Evolutionary conservation across 306 rosid genomes (phyloP).

Genomic region (Fagus sylvatica): DNA sequence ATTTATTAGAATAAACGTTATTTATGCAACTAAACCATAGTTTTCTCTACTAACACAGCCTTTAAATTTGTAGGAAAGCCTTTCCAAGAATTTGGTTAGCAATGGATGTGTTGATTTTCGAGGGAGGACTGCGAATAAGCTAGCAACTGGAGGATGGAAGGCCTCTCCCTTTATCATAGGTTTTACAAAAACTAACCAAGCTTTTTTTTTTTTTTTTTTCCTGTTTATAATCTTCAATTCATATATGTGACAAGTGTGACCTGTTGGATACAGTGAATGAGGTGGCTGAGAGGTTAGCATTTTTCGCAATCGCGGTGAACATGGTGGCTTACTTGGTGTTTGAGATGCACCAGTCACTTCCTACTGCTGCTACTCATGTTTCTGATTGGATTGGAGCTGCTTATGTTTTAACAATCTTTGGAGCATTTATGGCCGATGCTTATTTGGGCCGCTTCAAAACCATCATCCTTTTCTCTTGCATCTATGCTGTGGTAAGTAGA

Average conservation of each 20-base stretch:
- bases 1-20: background rate
- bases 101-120: constrained; percentile 44
- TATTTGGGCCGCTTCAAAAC: constrained; percentile 63
- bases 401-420: constrained; percentile 45
- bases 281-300: constrained; percentile 59
- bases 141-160: constrained; percentile 60
- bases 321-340: constrained; percentile 46
- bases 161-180: constrained; percentile 63
- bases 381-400: constrained; percentile 67
- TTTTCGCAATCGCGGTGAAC: constrained; percentile 52
- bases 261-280: constrained; percentile 39
- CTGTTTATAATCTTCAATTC: background rate
- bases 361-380: constrained; percentile 51
- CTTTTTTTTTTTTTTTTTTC: background rate
- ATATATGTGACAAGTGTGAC: background rate
- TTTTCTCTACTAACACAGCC: background rate
- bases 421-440: constrained; percentile 65
- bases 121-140: constrained; percentile 49
- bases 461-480: constrained; percentile 46
- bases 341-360: constrained; percentile 50
- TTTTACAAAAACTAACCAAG: background rate
- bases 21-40: background rate
- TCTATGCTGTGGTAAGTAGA: constrained; percentile 36
- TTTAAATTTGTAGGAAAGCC: constrained; percentile 25
- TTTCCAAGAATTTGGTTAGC: constrained; percentile 34